Evolutionary conservation across 2,329 filamentous ascomycete genomes (phyloP).

Genomic region (Metarhizium sp.): DNA sequence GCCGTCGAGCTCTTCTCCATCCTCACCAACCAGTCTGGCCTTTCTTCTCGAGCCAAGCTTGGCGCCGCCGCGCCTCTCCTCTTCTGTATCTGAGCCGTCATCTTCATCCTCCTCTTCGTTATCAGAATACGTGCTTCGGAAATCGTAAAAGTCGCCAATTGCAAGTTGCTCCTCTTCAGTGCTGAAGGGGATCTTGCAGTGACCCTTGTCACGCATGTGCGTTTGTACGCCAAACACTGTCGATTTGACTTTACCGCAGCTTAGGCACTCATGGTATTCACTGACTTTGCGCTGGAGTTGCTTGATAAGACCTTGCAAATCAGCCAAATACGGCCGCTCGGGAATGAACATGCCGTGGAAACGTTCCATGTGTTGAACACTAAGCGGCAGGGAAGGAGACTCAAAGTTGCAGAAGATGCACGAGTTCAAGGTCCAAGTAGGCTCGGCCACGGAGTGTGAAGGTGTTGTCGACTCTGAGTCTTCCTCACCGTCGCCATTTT

Average conservation of each 20-base stretch:
- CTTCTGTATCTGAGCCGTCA: constrained; percentile 30
- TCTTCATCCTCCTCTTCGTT: constrained; percentile 55
- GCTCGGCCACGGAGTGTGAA: constrained; percentile 23
- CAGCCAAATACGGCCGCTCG: constrained; percentile 72
- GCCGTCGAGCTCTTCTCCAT: constrained; percentile 42
- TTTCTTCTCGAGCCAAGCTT: constrained; percentile 58
- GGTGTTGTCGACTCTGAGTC: constrained; percentile 35
- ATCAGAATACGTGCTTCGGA: constrained; percentile 90
- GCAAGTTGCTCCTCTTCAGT: constrained; percentile 85
- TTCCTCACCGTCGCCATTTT: constrained; percentile 28
- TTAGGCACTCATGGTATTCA: constrained; percentile 74
- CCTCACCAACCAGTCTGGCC: constrained; percentile 39
- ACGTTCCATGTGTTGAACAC: constrained; percentile 81
- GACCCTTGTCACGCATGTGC: constrained; percentile 93
- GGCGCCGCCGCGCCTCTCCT: constrained; percentile 48
- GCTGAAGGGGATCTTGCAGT: constrained; percentile 93
- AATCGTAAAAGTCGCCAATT: constrained; percentile 95
- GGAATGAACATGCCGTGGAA: constrained; percentile 95
- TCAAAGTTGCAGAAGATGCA: constrained; percentile 92
- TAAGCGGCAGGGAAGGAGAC: constrained; percentile 66
- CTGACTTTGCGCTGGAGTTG: constrained; percentile 74
- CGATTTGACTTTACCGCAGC: constrained; percentile 74
- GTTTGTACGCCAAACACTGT: constrained; percentile 78
- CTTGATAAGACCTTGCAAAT: constrained; percentile 71
- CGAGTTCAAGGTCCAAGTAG: constrained; percentile 35